phyloP scores from a whole-genome alignment of 257 asterid genomes.

The Lithospermum erythrorhizon region DNA sequence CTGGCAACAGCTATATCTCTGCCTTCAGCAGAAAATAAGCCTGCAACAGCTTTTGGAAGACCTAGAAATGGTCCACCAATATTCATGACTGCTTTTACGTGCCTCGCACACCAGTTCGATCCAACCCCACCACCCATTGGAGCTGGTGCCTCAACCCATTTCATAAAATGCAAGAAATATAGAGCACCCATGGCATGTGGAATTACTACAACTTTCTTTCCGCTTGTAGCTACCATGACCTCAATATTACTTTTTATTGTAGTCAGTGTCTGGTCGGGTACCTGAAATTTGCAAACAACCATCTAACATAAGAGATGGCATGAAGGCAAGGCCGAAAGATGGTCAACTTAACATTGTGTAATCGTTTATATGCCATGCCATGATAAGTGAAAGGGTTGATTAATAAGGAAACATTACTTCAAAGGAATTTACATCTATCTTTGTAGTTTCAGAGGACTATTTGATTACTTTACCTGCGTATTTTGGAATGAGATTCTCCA shows the following conservation, averaged over 20 bases:
- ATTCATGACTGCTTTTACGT: slow-evolving; percentile 70
- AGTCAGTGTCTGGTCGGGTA: slow-evolving; percentile 70
- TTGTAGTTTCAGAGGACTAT: slow-evolving; percentile 8
- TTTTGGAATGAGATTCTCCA: slow-evolving; percentile 82
- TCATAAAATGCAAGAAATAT: slow-evolving; percentile 82
- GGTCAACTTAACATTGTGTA: too few relatives aligned
- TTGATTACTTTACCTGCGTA: slow-evolving; percentile 45
- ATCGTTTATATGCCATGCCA: too few relatives aligned
- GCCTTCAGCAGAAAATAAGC: slow-evolving; percentile 79
- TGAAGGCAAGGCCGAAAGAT: too few relatives aligned
- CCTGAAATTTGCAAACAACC: slow-evolving; percentile 26
- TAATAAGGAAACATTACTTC: neutral
- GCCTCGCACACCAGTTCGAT: slow-evolving; percentile 65
- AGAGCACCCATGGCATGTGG: slow-evolving; percentile 84
- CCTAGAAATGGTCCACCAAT: slow-evolving; percentile 83
- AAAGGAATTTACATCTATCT: too few relatives aligned
- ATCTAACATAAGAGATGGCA: neutral
- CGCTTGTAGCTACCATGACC: slow-evolving; percentile 60
- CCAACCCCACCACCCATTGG: slow-evolving; percentile 93
- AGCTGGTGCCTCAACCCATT: slow-evolving; percentile 77
- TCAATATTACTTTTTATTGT: slow-evolving; percentile 72
- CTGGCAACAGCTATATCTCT: slow-evolving; percentile 72
- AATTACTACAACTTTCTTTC: slow-evolving; percentile 63
- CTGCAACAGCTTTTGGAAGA: slow-evolving; percentile 66
- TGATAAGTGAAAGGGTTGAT: too few relatives aligned